Base-by-base conservation (phyloP, 139 green algal genomes). In the Micractinium conductrix region DNA sequence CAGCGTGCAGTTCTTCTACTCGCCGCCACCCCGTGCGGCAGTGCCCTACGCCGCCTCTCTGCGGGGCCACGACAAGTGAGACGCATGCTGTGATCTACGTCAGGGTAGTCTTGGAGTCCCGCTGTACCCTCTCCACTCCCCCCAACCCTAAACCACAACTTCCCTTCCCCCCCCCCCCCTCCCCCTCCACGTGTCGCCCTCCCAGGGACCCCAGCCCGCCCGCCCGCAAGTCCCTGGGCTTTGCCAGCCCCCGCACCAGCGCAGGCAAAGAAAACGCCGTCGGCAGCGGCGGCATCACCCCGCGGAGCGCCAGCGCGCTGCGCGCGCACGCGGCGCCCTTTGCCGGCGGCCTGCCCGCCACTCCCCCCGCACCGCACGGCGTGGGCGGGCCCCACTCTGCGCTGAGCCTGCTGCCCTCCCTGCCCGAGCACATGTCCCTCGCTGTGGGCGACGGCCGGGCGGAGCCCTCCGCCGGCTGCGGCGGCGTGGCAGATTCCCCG, bases 1-100 rank as follows among this genome's bases (percentile, higher is more conserved):
- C n/a, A 94, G 95, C 4, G 91, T 98, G 28, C 90, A 93, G n/a
- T 98, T 98, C 84, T 89, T 70, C 80, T 98, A 98, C 90, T 92
- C 96, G 83, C 96, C 96, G 7, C 96, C 96, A 7, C 96, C 96
- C 4, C 91, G 93, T 55, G 91, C 87, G 44, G 84, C 93, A 12
- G 93, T 96, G 68, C 93, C 95, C 1, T 90, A 91, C 50, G 95
- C 95, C 28, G 95, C 95, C 8, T 82, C 91, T 7, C 92, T 98
- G 55, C 93, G 93, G 81, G 84, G 83, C 19, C 86, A 85, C 43
- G 45, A 81, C 62, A 74, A 55, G 81, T 48, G 38, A 17, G 74
- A 7, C 0, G 37, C 53, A 2, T 72, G 30, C 65, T 24, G n/a
- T 4, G 12, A 16, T 14, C 48, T 58, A 14, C 48, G 48, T 14